Evolutionary conservation across 2,329 filamentous ascomycete genomes (phyloP).

Genomic region (Emergomyces pasteurianus): DNA sequence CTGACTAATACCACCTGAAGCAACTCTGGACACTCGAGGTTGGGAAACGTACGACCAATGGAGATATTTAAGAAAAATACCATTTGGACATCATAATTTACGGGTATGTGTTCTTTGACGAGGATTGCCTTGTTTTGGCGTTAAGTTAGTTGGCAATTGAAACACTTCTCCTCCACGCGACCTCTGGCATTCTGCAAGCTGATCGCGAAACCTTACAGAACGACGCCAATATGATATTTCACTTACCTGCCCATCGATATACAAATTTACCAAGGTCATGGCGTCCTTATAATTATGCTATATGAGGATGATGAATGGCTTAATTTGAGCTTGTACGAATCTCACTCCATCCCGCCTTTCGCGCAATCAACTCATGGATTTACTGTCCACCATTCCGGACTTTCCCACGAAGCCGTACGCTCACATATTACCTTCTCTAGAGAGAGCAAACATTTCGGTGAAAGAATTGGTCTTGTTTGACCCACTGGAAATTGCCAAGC

Average conservation of each 20-base stretch:
- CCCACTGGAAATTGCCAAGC: slow-evolving; percentile 68
- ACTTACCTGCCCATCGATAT: neutral
- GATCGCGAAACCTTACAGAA: neutral
- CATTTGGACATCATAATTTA: neutral
- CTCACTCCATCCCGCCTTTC: neutral
- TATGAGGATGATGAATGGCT: neutral
- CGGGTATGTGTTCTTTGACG: neutral
- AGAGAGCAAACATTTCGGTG: slow-evolving; percentile 64
- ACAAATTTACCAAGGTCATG: neutral
- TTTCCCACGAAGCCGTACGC: slow-evolving; percentile 61
- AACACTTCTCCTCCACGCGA: neutral
- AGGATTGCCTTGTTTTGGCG: neutral
- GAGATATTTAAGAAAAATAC: too few species aligned
- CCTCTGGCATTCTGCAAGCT: neutral
- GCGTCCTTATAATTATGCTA: neutral
- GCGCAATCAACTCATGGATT: slow-evolving; percentile 43
- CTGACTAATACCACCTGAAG: neutral
- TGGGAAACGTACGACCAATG: too few species aligned
- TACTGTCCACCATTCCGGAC: slow-evolving; percentile 67
- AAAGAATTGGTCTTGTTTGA: slow-evolving; percentile 80
- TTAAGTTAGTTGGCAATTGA: neutral
- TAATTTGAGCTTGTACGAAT: neutral
- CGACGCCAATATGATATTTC: neutral
- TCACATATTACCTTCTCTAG: slow-evolving; percentile 66
- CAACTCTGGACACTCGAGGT: too few species aligned